phyloP scores from a whole-genome alignment of 495 filamentous ascomycete genomes.

The Penicillium daleae region DNA sequence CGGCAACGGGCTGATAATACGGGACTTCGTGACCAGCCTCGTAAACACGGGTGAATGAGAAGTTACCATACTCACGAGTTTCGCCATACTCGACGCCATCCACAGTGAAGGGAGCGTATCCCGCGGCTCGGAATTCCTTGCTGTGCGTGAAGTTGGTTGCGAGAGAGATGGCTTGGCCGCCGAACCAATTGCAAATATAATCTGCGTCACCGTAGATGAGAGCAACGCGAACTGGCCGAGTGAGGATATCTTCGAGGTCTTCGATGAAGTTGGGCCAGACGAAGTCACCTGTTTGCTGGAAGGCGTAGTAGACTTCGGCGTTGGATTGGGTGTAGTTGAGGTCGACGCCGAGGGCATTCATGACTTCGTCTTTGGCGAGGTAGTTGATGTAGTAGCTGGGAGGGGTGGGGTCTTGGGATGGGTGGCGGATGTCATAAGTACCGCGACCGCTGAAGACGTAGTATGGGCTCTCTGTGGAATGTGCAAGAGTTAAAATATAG shows the following conservation, averaged over 20 bases:
- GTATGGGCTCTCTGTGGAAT: conserved; percentile 39
- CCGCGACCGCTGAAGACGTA: conserved; percentile 45
- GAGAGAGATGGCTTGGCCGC: conserved; percentile 45
- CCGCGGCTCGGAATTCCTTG: conserved; percentile 46
- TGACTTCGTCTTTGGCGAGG: conserved; percentile 60
- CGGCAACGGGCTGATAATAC: conserved; percentile 56
- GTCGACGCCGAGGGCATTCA: conserved; percentile 63
- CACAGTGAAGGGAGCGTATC: conserved; percentile 50
- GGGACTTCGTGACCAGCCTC: conserved; percentile 64
- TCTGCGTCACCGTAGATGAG: conserved; percentile 69
- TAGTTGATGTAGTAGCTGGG: conserved; percentile 61
- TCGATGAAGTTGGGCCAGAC: conserved; percentile 55
- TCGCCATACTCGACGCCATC: conserved; percentile 49
- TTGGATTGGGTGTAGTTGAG: conserved; percentile 67
- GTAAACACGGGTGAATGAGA: conserved; percentile 61
- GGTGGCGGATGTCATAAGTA: conserved; percentile 64
- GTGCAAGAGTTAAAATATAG: conserved; percentile 31
- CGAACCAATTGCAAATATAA: conserved; percentile 59
- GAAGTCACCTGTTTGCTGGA: conserved; percentile 54
- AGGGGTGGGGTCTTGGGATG: conserved; percentile 62
- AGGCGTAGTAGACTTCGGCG: conserved; percentile 54
- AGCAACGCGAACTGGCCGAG: conserved; percentile 62
- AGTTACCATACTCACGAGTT: conserved; percentile 59
- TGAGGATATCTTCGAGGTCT: conserved; percentile 56
- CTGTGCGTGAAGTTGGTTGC: conserved; percentile 43